Evolutionary conservation across 2,329 filamentous ascomycete species (phyloP).

Genomic region (Blumeria hordei): DNA sequence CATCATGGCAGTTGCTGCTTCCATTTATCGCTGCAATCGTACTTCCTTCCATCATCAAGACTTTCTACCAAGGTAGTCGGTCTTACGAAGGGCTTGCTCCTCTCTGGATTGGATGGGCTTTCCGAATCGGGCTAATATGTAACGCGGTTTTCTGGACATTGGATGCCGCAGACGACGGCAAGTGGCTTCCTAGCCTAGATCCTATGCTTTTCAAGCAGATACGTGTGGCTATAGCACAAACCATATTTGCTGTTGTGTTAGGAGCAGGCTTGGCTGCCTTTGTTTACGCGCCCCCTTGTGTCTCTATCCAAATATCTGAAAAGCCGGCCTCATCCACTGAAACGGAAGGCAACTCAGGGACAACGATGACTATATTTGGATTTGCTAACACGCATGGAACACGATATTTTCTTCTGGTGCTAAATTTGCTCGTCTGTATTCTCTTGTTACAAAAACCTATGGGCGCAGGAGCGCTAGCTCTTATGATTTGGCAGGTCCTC

Average conservation of each 20-base stretch:
- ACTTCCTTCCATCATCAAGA: constrained; percentile 52
- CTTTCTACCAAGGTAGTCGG: constrained; percentile 57
- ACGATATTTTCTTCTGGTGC: constrained; percentile 62
- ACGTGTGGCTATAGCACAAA: constrained; percentile 57
- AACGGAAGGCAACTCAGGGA: constrained; percentile 16
- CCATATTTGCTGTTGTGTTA: constrained; percentile 55
- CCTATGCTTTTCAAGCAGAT: constrained; percentile 42
- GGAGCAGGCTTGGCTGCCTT: constrained; percentile 70
- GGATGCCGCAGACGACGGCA: constrained; percentile 66
- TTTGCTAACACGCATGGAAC: constrained; percentile 87
- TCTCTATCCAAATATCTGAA: constrained; percentile 37
- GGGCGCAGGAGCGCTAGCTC: constrained; percentile 61
- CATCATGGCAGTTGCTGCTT: constrained; percentile 66
- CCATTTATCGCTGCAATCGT: constrained; percentile 49
- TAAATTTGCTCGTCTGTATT: constrained; percentile 54
- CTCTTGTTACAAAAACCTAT: constrained; percentile 81
- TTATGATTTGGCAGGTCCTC: constrained; percentile 75
- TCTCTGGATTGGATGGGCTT: constrained; percentile 58
- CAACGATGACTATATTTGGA: constrained; percentile 56
- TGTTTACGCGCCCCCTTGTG: constrained; percentile 62
- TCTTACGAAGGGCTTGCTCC: constrained; percentile 75
- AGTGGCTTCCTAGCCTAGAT: constrained; percentile 44
- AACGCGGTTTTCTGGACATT: constrained; percentile 69
- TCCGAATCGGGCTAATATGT: constrained; percentile 53
- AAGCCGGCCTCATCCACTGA: constrained; percentile 5